These are phyloP conservation scores for Macrolepiota albuminosa DNA, from an alignment of 768 basidiomycete genomes.

Conservation along the genomic window DNA sequence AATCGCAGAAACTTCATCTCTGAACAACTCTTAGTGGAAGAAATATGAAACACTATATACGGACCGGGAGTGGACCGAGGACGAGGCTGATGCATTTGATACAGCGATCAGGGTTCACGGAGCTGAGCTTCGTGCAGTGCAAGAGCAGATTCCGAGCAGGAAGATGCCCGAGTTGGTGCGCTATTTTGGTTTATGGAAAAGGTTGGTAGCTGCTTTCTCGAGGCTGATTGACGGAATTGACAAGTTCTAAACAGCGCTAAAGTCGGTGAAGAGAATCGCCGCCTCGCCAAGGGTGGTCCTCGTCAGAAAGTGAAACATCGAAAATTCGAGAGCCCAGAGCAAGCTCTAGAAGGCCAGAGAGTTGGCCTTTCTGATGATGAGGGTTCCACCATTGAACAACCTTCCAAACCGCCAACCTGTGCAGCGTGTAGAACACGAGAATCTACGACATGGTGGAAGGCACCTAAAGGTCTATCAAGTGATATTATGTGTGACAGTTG, in stretches of 20 bases:
- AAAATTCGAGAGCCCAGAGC: conserved; percentile 32
- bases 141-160: conserved; percentile 68
- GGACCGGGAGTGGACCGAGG: conserved; percentile 66
- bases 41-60: conserved; percentile 56
- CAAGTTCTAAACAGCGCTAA: conserved; percentile 40
- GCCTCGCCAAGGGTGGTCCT: conserved; percentile 36
- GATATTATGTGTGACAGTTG: conserved; percentile 81
- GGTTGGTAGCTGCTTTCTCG: conserved; percentile 33
- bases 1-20: not conserved
- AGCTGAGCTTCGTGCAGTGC: conserved; percentile 74
- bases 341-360: conserved; percentile 39
- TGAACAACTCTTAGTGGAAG: conserved; percentile 56
- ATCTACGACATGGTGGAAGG: conserved; percentile 85
- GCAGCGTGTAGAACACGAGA: conserved; percentile 84
- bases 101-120: conserved; percentile 69
- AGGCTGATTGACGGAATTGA: not conserved
- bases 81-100: conserved; percentile 72
- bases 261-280: conserved; percentile 64
- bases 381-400: conserved; percentile 61
- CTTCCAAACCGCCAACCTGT: conserved; percentile 57
- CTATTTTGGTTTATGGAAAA: conserved; percentile 86
- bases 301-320: conserved; percentile 30
- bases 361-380: conserved; percentile 68
- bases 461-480: conserved; percentile 79
- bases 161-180: conserved; percentile 75